These are phyloP conservation scores for Antarctomyces pellizariae DNA, from an alignment of 495 filamentous ascomycete genomes.

Conservation along the genomic window DNA sequence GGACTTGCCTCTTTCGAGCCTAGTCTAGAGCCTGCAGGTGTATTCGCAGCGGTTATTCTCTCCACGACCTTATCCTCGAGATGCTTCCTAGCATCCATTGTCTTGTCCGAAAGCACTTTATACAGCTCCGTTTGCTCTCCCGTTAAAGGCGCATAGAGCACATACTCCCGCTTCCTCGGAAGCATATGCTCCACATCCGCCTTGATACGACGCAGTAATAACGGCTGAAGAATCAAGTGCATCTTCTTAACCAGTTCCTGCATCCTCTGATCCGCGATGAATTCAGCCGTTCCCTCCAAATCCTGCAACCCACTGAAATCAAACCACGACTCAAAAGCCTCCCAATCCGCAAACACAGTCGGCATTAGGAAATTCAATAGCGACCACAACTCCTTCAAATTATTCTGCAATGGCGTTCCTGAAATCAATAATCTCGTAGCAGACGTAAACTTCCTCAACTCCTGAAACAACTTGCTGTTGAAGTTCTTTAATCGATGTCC, in stretches of 20 bases:
- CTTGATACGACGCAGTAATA: slow-evolving; percentile 74
- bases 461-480: slow-evolving; percentile 73
- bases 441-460: slow-evolving; percentile 67
- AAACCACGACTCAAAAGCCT: slow-evolving; percentile 84
- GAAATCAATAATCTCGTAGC: slow-evolving; percentile 83
- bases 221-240: slow-evolving; percentile 78
- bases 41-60: slow-evolving; percentile 26
- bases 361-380: slow-evolving; percentile 84
- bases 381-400: slow-evolving; percentile 87
- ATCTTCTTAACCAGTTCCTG: slow-evolving; percentile 69
- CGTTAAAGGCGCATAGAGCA: slow-evolving; percentile 77
- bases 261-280: slow-evolving; percentile 55
- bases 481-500: slow-evolving; percentile 96
- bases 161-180: slow-evolving; percentile 92
- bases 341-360: slow-evolving; percentile 71
- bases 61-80: slow-evolving; percentile 72
- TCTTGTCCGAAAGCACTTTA: slow-evolving; percentile 57
- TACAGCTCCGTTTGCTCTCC: slow-evolving; percentile 78
- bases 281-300: slow-evolving; percentile 39
- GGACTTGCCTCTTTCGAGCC: slow-evolving; percentile 4
- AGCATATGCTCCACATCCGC: slow-evolving; percentile 72
- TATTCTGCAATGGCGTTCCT: slow-evolving; percentile 89
- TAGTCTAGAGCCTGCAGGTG: slow-evolving; percentile 8
- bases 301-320: slow-evolving; percentile 81
- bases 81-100: slow-evolving; percentile 43